Evolutionary conservation across 2,329 filamentous ascomycete genomes (phyloP), one percentile per base, ranked within the genome.

Genomic region (Lachnellula subtilissima): DNA sequence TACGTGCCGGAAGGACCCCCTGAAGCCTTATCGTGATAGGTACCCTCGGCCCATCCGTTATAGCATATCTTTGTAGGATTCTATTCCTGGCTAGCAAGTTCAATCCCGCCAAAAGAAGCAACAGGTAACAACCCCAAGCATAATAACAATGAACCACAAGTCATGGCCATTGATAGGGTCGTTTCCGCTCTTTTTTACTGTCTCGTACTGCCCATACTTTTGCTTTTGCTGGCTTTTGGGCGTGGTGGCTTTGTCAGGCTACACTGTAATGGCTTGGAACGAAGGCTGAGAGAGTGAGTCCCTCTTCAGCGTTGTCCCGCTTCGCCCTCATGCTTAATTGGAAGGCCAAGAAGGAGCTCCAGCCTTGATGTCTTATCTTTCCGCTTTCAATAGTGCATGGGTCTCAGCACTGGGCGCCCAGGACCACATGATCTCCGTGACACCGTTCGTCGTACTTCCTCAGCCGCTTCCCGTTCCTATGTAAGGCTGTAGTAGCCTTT

Each of bases 361-460:
- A 32, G 28, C 28, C 28, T 9, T 32, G 28, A 51, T 22, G 59
- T 58, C 9, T 48, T 47, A 35, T 59, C 59, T 51, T 56, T 59
- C 32, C 56, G 48, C 40, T 35, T 58, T 50, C 50, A 28, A 25
- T 17, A 39, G 35, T 45, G 45, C 52, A 52, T 58, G 47, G 47
- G 11, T 40, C 37, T 15, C 37, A 40, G 37, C 37, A 17, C 17
- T 40, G 14, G 37, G 37, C 37, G 37, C 37, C n/a, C 37, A 17
- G 14, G 37, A 17, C 15, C 37, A 6, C 15, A 15, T 40, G 15
- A 48, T 17, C 12, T 32, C 12, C 14, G 45, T 48, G 45, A 48
- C 45, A 48, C 45, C n/a, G 0, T 45, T 7, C 37, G 8, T 5
- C 14, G 6, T 32, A 17, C 22, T 48, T 35, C 28, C 25, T 8